phyloP scores from a whole-genome alignment of 2,329 filamentous ascomycete species.

The Scopulariopsis brevicaulis region DNA sequence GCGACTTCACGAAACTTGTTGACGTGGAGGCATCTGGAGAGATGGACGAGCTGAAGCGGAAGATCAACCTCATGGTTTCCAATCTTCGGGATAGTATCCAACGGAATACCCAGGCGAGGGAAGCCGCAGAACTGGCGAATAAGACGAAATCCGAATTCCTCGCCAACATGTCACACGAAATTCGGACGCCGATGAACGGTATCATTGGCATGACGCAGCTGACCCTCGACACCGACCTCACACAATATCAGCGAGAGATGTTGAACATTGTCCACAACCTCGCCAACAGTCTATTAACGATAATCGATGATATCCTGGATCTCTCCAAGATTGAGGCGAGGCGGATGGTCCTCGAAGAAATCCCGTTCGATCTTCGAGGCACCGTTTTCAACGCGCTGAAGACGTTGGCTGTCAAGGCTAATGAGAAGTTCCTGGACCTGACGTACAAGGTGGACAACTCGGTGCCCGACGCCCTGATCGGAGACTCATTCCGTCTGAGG shows the following conservation, averaged over 20 bases:
- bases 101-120: constrained; percentile 87
- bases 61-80: constrained; percentile 99
- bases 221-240: constrained; percentile 88
- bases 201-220: constrained; percentile 98
- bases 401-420: constrained; percentile 91
- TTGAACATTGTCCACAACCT: constrained; percentile 95
- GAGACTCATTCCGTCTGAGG: constrained; percentile 89
- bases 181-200: constrained; percentile 92
- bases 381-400: constrained; percentile 97
- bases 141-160: constrained; percentile 98
- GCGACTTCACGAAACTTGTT: constrained; percentile 93
- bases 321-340: constrained; percentile 82
- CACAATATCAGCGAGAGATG: constrained; percentile 95
- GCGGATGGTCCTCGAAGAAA: constrained; percentile 96
- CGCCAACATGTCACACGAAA: constrained; percentile 98
- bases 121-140: constrained; percentile 92
- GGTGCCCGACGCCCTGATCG: constrained; percentile 89
- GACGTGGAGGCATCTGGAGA: constrained; percentile 96
- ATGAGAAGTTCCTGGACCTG: constrained; percentile 86
- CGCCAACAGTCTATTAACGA: constrained; percentile 90
- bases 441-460: constrained; percentile 90
- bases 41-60: constrained; percentile 97
- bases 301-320: constrained; percentile 79
- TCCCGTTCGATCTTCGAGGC: constrained; percentile 86
- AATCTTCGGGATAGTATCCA: constrained; percentile 94